Percentiles rank a stretch among this genome's conserved stretches.
Evolutionary conservation across 192 early-diverging fungal genomes (phyloP).

Genomic region (Pilobolus umbonatus): DNA sequence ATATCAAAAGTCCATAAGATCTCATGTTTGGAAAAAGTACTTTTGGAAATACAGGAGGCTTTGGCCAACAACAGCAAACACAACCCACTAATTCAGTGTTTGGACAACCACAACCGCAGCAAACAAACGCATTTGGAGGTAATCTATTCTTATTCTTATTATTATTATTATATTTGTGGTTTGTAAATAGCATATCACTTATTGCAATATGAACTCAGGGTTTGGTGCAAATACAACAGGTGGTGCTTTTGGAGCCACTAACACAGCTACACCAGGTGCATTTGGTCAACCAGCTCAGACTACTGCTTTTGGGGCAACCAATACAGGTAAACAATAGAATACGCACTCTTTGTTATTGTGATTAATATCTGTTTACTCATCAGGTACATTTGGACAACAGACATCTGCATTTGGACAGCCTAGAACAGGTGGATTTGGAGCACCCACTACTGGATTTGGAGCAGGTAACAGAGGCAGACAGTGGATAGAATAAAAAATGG

Average conservation of each 20-base stretch:
- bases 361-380: not conserved
- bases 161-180: not conserved
- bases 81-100: not conserved
- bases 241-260: conserved; percentile 3
- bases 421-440: conserved; percentile 30
- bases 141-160: not conserved
- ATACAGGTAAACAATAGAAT: not conserved
- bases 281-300: conserved; percentile 30
- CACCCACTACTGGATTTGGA: not conserved
- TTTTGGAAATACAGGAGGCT: conserved; percentile 6
- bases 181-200: not conserved
- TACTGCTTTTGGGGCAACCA: conserved; percentile 32
- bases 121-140: conserved; percentile 41
- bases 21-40: conserved; percentile 12
- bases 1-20: no score
- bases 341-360: not conserved
- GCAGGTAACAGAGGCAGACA: conserved; percentile 5
- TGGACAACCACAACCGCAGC: conserved; percentile 7
- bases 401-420: conserved; percentile 36
- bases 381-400: conserved; percentile 22
- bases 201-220: not conserved
- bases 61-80: conserved; percentile 13
- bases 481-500: not conserved
- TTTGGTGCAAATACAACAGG: conserved; percentile 5
- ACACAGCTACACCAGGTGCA: conserved; percentile 3